Conservation (phyloP, 2,329 filamentous ascomycete genomes). For the Paramyrothecium sp. region DNA sequence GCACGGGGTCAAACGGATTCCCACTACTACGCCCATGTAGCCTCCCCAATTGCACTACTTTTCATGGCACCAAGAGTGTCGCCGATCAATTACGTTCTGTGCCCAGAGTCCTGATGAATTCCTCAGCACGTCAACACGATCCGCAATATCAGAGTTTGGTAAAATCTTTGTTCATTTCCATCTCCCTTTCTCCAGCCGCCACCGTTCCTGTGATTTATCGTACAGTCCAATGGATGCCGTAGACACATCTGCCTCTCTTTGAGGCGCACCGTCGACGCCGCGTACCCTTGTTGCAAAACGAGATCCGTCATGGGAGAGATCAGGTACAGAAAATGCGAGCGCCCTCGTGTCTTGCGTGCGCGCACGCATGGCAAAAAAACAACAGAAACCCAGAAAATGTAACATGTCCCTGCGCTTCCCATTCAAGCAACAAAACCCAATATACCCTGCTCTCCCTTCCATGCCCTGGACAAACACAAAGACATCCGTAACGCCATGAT, state of each 20-base stretch:
- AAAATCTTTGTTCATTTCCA: background rate
- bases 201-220: background rate
- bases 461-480: constrained; percentile 20
- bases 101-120: too few species aligned
- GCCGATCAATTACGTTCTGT: too few species aligned
- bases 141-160: background rate
- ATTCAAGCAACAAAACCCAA: constrained; percentile 18
- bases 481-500: constrained; percentile 28
- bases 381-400: constrained; percentile 1
- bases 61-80: too few species aligned
- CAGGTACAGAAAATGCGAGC: constrained; percentile 14
- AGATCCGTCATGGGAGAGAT: constrained; percentile 13
- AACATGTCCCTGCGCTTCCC: constrained; percentile 10
- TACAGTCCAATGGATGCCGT: background rate
- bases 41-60: too few species aligned
- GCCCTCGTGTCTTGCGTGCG: constrained; percentile 12
- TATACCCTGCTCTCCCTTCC: constrained; percentile 21
- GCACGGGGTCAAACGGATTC: too few species aligned
- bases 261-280: constrained; percentile 12
- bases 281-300: constrained; percentile 12
- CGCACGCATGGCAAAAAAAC: constrained; percentile 18
- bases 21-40: too few species aligned
- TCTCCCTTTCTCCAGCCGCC: background rate
- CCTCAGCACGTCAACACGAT: background rate
- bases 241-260: constrained; percentile 12